These are phyloP conservation scores for Penicillium samsonianum DNA, from an alignment of 495 filamentous ascomycete species.

Conservation along the genomic window DNA sequence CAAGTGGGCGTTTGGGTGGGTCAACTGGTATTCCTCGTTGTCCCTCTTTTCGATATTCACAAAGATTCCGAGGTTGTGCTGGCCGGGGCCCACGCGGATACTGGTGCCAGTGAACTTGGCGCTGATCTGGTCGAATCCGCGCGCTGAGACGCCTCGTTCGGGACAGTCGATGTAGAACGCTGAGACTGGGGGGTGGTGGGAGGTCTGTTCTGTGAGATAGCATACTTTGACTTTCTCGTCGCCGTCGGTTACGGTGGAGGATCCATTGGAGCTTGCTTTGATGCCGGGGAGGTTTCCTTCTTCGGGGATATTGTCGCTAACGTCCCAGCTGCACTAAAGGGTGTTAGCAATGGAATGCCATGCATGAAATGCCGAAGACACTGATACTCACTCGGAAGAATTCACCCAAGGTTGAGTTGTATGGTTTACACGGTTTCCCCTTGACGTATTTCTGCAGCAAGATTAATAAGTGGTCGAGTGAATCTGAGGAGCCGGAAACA, in stretches of 20 bases:
- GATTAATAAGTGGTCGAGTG: conserved; percentile 18
- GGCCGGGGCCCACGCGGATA: conserved; percentile 84
- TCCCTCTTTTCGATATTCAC: conserved; percentile 77
- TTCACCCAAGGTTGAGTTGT: conserved; percentile 96
- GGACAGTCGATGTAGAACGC: conserved; percentile 94
- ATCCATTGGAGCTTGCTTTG: conserved; percentile 38
- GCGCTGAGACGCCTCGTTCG: conserved; percentile 82
- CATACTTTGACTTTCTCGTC: conserved; percentile 72
- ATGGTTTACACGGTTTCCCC: conserved; percentile 97
- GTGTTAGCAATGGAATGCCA: not conserved
- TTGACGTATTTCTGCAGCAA: conserved; percentile 84
- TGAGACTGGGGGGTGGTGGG: conserved; percentile 95
- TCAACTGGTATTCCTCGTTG: conserved; percentile 91
- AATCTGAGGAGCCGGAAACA: conserved; percentile 20
- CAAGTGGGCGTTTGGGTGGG: conserved; percentile 89
- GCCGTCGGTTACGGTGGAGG: conserved; percentile 31
- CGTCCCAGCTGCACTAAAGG: conserved; percentile 86
- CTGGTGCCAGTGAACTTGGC: conserved; percentile 98
- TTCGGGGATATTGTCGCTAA: conserved; percentile 63
- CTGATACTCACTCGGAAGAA: conserved; percentile 80
- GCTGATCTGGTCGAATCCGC: conserved; percentile 92
- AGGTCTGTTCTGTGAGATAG: conserved; percentile 97
- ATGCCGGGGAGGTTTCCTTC: conserved; percentile 42
- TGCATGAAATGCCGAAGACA: conserved; percentile 4
- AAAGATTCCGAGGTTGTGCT: conserved; percentile 95